These are phyloP conservation scores for Vanrija pseudolonga DNA, from an alignment of 1,284 basidiomycete genomes.

Conservation along the genomic window DNA sequence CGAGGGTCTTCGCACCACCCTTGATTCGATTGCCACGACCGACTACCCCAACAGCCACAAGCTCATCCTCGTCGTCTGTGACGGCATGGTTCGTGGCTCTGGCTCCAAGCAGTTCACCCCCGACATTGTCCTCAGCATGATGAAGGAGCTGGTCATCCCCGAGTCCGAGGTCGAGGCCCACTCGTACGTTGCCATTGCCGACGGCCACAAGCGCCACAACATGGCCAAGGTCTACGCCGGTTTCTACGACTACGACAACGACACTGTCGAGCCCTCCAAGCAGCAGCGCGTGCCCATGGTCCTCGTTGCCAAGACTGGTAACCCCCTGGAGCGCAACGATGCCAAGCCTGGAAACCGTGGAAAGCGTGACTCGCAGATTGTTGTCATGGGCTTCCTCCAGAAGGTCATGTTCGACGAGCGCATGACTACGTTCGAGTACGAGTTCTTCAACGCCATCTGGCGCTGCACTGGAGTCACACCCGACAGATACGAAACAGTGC, in stretches of 20 bases:
- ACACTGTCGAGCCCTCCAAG: conserved; percentile 86
- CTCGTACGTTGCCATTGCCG: conserved; percentile 97
- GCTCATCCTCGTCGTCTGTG: conserved; percentile 89
- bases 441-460: conserved; percentile 98
- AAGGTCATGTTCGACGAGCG: conserved; percentile 99
- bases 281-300: conserved; percentile 96
- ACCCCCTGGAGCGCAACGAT: conserved; percentile 81
- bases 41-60: conserved; percentile 99
- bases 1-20: conserved; percentile 91
- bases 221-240: conserved; percentile 99
- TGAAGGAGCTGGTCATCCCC: conserved; percentile 89
- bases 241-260: conserved; percentile 93
- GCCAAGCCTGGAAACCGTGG: conserved; percentile 97
- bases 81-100: conserved; percentile 93
- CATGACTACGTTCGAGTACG: conserved; percentile 99
- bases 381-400: conserved; percentile 96
- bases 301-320: conserved; percentile 89
- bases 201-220: conserved; percentile 98
- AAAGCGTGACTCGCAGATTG: conserved; percentile 96
- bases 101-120: conserved; percentile 85
- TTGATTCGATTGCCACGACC: conserved; percentile 96
- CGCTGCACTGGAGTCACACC: conserved; percentile 90
- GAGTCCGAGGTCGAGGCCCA: conserved; percentile 85
- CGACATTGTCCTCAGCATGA: conserved; percentile 93
- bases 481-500: conserved; percentile 90